Conservation (phyloP, 2,329 filamentous ascomycete genomes). For the Pseudogymnoascus sp. region DNA sequence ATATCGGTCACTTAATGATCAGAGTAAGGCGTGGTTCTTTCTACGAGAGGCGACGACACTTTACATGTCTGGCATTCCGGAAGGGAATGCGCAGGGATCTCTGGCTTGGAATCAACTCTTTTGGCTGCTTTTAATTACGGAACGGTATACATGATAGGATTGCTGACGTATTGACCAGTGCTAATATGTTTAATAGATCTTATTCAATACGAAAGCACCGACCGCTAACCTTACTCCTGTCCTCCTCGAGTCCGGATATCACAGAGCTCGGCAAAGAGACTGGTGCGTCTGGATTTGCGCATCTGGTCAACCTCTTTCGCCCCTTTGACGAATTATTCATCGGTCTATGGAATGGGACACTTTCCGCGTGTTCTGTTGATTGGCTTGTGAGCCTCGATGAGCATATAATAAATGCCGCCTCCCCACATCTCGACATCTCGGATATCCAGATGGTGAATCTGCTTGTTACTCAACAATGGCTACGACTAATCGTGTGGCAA, state of each 20-base stretch:
- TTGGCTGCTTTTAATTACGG: constrained; percentile 57
- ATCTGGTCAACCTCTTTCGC: constrained; percentile 53
- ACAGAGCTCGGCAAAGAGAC: constrained; percentile 46
- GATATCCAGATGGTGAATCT: constrained; percentile 64
- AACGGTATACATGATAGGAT: constrained; percentile 37
- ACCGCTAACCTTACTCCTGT: constrained; percentile 51
- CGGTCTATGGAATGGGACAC: constrained; percentile 55
- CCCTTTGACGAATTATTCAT: constrained; percentile 59
- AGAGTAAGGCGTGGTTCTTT: constrained; percentile 53
- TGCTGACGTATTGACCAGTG: neutral
- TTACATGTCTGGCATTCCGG: constrained; percentile 50
- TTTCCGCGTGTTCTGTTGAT: constrained; percentile 33
- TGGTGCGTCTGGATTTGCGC: constrained; percentile 48
- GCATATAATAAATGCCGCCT: constrained; percentile 40
- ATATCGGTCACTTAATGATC: constrained; percentile 20
- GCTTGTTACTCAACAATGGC: constrained; percentile 63
- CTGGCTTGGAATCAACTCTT: constrained; percentile 46
- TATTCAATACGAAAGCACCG: constrained; percentile 58
- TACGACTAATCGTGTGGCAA: constrained; percentile 66
- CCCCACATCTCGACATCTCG: constrained; percentile 33
- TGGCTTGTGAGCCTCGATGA: constrained; percentile 40
- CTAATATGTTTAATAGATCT: constrained; percentile 37
- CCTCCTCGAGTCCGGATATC: constrained; percentile 47
- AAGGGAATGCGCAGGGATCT: constrained; percentile 47
- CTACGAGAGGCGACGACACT: constrained; percentile 54